A percentile compares a stretch with the other conserved stretches of the same genome.
These are phyloP conservation scores for Corynascus novoguineensis DNA, from an alignment of 495 filamentous ascomycete genomes.

Conservation along the genomic window DNA sequence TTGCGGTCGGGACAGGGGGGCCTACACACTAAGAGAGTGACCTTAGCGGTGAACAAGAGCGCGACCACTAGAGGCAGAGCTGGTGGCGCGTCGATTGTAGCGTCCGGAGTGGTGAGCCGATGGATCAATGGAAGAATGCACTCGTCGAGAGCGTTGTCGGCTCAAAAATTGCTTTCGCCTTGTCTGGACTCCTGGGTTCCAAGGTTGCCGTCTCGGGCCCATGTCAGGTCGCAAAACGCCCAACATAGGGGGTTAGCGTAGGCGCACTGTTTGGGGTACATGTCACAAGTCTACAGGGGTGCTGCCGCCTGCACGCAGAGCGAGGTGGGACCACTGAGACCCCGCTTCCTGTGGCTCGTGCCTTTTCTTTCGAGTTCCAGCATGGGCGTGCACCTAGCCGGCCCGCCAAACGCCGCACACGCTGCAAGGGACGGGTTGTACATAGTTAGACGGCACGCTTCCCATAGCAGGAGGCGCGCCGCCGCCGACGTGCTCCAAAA, in stretches of 20 bases:
- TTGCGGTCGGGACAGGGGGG: conserved; percentile 13
- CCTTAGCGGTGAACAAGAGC: conserved; percentile 13
- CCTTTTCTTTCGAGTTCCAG: neutral
- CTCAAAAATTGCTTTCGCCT: conserved; percentile 21
- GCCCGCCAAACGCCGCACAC: conserved; percentile 5
- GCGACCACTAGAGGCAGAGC: conserved; percentile 7
- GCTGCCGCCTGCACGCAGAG: neutral
- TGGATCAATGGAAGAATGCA: conserved; percentile 3
- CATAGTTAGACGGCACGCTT: neutral
- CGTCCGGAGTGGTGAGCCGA: neutral
- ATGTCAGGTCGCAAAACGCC: conserved; percentile 31
- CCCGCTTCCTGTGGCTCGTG: conserved; percentile 7
- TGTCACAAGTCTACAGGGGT: conserved; percentile 16
- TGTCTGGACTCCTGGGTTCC: conserved; percentile 15
- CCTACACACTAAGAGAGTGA: conserved; percentile 8
- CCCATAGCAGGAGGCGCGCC: neutral
- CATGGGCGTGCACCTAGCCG: conserved; percentile 15
- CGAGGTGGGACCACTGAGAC: neutral
- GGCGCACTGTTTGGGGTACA: conserved; percentile 23
- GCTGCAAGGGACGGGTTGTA: conserved; percentile 23
- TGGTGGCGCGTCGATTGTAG: neutral
- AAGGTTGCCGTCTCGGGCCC: conserved; percentile 21
- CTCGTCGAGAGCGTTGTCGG: conserved; percentile 4
- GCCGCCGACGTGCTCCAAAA: neutral
- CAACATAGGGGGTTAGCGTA: conserved; percentile 32